A percentile compares a stretch with the other conserved stretches of the same genome.
These are phyloP conservation scores for Limonium bicolor DNA, from an alignment of 148 eudicot genomes.

Conservation along the genomic window DNA sequence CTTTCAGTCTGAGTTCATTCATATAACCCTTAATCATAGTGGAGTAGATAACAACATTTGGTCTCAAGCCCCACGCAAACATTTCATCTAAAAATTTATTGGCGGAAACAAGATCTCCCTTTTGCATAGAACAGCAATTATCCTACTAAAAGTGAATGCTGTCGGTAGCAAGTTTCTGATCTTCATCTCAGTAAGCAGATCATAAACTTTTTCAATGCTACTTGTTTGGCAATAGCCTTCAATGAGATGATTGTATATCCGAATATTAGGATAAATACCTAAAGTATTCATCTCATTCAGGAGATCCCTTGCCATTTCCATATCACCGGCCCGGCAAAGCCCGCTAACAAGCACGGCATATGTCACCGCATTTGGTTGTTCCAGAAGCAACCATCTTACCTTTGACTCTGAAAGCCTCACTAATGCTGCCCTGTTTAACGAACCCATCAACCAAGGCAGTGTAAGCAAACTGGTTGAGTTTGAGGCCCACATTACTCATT, in stretches of 20 bases:
- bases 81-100: conserved; percentile 30
- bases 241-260: conserved; percentile 40
- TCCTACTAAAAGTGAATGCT: conserved; percentile 33
- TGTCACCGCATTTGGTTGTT: conserved; percentile 31
- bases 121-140: conserved; percentile 42
- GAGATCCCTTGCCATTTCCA: conserved; percentile 39
- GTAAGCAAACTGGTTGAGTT: conserved; percentile 29
- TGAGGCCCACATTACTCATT: conserved; percentile 34
- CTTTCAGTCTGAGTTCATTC: conserved; percentile 25
- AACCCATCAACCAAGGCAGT: conserved; percentile 64
- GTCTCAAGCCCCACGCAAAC: conserved; percentile 35
- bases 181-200: conserved; percentile 56
- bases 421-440: conserved; percentile 48
- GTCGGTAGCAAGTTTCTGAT: conserved; percentile 38
- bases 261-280: conserved; percentile 41
- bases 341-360: conserved; percentile 47
- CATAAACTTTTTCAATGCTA: conserved; percentile 36
- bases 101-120: conserved; percentile 42
- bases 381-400: conserved; percentile 46
- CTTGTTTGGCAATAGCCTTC: conserved; percentile 37
- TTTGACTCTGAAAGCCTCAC: conserved; percentile 45
- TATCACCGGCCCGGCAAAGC: conserved; percentile 36
- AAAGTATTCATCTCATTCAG: conserved; percentile 44
- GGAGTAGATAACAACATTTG: conserved; percentile 48
- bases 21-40: conserved; percentile 43